Evolutionary conservation across 306 rosid genomes (phyloP).

Genomic region (Gastrolobium bilobum): DNA sequence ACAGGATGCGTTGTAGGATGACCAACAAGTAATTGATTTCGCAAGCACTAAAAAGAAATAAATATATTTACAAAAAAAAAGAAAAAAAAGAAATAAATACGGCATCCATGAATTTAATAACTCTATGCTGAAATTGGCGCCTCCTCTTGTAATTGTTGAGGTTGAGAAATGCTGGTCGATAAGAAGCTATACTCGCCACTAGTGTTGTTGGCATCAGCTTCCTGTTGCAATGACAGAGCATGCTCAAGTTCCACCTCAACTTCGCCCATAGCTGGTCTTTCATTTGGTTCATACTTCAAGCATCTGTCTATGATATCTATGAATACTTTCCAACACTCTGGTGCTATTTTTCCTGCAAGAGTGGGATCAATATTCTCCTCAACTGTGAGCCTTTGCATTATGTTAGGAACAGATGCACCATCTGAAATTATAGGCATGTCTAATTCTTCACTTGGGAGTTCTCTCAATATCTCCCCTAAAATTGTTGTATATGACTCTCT

Average conservation of each 20-base stretch:
- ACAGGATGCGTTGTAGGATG: too few relatives aligned
- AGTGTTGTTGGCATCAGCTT: neutral
- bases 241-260: conserved; percentile 53
- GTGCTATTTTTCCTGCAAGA: conserved; percentile 43
- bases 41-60: too few relatives aligned
- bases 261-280: conserved; percentile 54
- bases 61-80: too few relatives aligned
- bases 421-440: neutral
- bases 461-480: too few relatives aligned
- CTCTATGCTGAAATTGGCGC: neutral
- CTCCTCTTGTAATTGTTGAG: neutral
- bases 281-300: neutral
- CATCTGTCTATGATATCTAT: conserved; percentile 40
- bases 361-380: conserved; percentile 37
- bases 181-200: neutral
- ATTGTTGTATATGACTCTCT: neutral
- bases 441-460: neutral
- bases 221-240: conserved; percentile 44
- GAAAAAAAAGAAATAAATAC: too few relatives aligned
- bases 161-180: too few relatives aligned
- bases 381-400: neutral
- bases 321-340: conserved; percentile 34
- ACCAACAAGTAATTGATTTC: too few relatives aligned
- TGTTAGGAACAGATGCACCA: too few relatives aligned
- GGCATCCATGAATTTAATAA: too few relatives aligned